These are phyloP conservation scores for Fraxinus americana DNA, from an alignment of 257 asterid species.

Conservation along the genomic window DNA sequence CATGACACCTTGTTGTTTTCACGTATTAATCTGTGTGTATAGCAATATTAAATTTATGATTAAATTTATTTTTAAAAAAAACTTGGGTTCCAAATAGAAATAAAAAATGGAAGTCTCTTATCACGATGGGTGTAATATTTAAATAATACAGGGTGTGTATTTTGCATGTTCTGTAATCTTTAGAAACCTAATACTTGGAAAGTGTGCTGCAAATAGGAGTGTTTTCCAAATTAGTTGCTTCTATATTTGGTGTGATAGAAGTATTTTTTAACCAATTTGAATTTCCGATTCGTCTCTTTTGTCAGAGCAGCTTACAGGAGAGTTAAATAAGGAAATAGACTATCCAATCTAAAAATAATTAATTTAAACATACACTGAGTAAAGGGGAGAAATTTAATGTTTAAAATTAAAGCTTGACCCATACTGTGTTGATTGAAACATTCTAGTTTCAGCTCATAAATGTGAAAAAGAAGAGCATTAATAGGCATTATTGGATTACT, in stretches of 20 bases:
- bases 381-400: background rate
- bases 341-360: background rate
- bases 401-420: background rate
- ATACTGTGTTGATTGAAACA: constrained; percentile 11
- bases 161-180: background rate
- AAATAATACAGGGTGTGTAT: background rate
- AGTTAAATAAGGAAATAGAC: constrained; percentile 4
- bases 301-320: background rate
- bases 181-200: background rate
- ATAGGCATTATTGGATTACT: background rate
- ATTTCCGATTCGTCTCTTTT: background rate
- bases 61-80: background rate
- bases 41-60: background rate
- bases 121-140: background rate
- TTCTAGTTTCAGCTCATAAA: constrained; percentile 14
- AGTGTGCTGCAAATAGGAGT: background rate
- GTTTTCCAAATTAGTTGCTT: background rate
- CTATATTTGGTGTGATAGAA: background rate
- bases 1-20: background rate
- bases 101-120: background rate
- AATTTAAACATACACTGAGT: background rate
- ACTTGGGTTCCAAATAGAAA: background rate
- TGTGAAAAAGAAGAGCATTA: background rate
- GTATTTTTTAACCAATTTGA: background rate
- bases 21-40: background rate